Conservation (phyloP, 1,284 basidiomycete genomes). For the Caloboletus inedulis region DNA sequence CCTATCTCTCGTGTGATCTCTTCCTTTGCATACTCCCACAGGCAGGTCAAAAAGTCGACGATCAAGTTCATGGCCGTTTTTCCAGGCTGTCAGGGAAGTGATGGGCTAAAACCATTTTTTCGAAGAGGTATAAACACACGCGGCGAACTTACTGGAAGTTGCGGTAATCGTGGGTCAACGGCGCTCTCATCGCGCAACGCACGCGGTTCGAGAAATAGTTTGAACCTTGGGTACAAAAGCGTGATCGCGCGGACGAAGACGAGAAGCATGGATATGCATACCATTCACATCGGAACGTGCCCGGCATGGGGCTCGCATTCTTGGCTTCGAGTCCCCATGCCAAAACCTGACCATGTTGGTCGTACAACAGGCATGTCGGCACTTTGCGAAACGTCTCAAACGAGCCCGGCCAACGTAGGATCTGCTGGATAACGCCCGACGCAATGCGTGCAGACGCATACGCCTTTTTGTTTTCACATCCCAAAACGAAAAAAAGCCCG, state of each 20-base stretch:
- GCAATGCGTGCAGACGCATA: conserved; percentile 80
- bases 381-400: conserved; percentile 79
- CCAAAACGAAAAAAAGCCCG: neutral
- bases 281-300: conserved; percentile 72
- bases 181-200: conserved; percentile 65
- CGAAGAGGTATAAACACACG: neutral
- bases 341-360: conserved; percentile 62
- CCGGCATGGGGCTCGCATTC: conserved; percentile 63
- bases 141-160: conserved; percentile 57
- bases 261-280: conserved; percentile 13
- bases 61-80: conserved; percentile 75
- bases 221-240: conserved; percentile 51
- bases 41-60: conserved; percentile 70
- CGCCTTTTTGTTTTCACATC: conserved; percentile 43
- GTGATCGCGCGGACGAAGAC: neutral
- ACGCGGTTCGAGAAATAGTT: conserved; percentile 76
- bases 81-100: conserved; percentile 47
- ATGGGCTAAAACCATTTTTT: neutral
- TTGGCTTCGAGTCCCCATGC: conserved; percentile 82
- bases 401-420: conserved; percentile 75
- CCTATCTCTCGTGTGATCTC: conserved; percentile 82
- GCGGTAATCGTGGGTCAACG: conserved; percentile 71
- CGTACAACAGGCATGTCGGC: conserved; percentile 75
- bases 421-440: conserved; percentile 73
- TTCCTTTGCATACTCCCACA: conserved; percentile 82